Evolutionary conservation across 1,284 basidiomycete species (phyloP).

Genomic region (Ceratobasidium sp.): DNA sequence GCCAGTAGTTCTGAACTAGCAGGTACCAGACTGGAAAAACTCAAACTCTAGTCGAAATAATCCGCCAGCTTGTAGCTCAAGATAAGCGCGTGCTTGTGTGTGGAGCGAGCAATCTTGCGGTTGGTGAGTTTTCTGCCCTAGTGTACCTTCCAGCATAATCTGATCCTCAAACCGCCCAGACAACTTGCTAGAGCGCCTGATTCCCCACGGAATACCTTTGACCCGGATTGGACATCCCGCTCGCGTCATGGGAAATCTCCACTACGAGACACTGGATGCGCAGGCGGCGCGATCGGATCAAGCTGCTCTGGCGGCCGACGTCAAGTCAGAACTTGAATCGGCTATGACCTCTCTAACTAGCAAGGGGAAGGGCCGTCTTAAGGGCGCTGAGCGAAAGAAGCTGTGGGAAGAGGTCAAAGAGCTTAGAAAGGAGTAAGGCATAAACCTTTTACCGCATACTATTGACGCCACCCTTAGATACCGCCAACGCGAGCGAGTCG

Average conservation of each 20-base stretch:
- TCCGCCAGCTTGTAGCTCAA: constrained; percentile 78
- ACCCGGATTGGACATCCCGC: constrained; percentile 95
- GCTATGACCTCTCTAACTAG: constrained; percentile 76
- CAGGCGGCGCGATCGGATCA: constrained; percentile 83
- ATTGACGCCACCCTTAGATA: constrained; percentile 66
- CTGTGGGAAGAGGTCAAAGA: constrained; percentile 93
- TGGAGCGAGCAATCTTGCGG: constrained; percentile 91
- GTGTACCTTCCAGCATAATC: not conserved
- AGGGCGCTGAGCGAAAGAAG: constrained; percentile 84
- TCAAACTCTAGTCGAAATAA: constrained; percentile 90
- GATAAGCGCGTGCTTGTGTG: constrained; percentile 77
- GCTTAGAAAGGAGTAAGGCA: constrained; percentile 85
- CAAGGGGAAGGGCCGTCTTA: constrained; percentile 75
- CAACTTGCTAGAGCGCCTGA: constrained; percentile 87
- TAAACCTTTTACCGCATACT: constrained; percentile 6
- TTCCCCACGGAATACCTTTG: constrained; percentile 60
- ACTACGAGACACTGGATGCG: constrained; percentile 88
- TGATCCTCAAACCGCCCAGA: constrained; percentile 59
- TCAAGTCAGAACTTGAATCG: constrained; percentile 84
- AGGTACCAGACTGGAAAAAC: constrained; percentile 81
- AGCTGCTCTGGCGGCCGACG: constrained; percentile 84
- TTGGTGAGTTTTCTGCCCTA: constrained; percentile 59
- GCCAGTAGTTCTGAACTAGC: not conserved
- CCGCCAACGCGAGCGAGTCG: constrained; percentile 85
- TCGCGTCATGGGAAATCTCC: constrained; percentile 83